Conservation (phyloP, 169 alveolate species). For the Theileria equi region DNA sequence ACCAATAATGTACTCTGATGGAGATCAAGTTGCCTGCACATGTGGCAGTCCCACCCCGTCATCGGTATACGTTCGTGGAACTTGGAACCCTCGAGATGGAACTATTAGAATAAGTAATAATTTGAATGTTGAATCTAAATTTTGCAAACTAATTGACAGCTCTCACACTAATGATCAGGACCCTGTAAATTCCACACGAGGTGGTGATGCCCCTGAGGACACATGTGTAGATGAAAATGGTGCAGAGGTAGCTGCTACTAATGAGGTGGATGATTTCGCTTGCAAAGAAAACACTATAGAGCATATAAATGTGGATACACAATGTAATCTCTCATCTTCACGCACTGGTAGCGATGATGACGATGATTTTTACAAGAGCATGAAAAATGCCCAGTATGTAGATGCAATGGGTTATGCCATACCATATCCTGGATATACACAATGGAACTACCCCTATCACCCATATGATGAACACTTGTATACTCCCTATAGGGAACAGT, state of each 20-base stretch:
- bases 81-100: constrained; percentile 44
- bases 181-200: constrained; percentile 39
- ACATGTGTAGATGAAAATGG: constrained; percentile 6
- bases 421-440: no score
- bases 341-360: neutral
- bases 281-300: neutral
- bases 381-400: no score
- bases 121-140: constrained; percentile 10
- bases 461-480: no score
- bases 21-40: no score
- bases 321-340: neutral
- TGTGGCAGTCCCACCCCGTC: no score
- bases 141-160: constrained; percentile 8
- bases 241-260: neutral
- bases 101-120: constrained; percentile 51
- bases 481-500: no score
- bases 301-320: neutral
- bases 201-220: constrained; percentile 37
- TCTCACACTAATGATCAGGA: constrained; percentile 31
- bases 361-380: neutral
- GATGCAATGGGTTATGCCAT: no score
- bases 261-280: neutral
- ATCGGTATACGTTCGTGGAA: constrained; percentile 40
- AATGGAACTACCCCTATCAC: no score
- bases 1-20: neutral